Conservation (phyloP, 2,329 filamentous ascomycete genomes). For the Neofusicoccum kwambonambiense region DNA sequence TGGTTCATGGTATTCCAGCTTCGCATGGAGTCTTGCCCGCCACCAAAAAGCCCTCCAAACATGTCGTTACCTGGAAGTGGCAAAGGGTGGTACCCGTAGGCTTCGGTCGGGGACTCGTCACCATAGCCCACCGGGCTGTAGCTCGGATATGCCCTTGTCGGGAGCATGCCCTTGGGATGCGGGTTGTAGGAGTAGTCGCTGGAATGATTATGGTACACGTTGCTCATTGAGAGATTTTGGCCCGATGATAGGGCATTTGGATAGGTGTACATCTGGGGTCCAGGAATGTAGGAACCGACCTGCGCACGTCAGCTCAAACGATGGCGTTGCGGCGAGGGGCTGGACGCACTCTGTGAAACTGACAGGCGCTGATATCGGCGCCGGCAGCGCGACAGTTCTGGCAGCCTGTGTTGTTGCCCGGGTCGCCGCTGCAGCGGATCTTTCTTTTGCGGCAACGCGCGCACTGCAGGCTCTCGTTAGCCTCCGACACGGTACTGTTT, state of each 20-base stretch:
- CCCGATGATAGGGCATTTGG: background rate
- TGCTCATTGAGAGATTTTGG: background rate
- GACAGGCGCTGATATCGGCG: slow-evolving; percentile 60
- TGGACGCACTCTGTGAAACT: slow-evolving; percentile 70
- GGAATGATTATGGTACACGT: background rate
- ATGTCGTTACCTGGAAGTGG: background rate
- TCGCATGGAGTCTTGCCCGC: background rate
- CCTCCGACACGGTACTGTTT: background rate
- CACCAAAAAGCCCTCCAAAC: background rate
- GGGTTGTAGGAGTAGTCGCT: background rate
- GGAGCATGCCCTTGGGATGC: background rate
- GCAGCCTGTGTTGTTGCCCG: slow-evolving; percentile 73
- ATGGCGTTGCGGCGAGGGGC: too few relatives aligned
- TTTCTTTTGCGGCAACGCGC: slow-evolving; percentile 87
- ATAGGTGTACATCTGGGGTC: background rate
- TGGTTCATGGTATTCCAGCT: slow-evolving; percentile 4
- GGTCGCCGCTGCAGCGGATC: slow-evolving; percentile 89
- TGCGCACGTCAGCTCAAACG: background rate
- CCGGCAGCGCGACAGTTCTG: slow-evolving; percentile 77
- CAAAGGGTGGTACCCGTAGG: slow-evolving; percentile 15
- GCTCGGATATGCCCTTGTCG: background rate
- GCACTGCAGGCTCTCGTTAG: slow-evolving; percentile 58
- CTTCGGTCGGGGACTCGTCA: slow-evolving; percentile 7
- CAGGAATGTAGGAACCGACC: slow-evolving; percentile 11
- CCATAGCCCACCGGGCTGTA: slow-evolving; percentile 1